Conservation (phyloP, 2,329 filamentous ascomycete genomes). For the Penicillium hesseltinei region DNA sequence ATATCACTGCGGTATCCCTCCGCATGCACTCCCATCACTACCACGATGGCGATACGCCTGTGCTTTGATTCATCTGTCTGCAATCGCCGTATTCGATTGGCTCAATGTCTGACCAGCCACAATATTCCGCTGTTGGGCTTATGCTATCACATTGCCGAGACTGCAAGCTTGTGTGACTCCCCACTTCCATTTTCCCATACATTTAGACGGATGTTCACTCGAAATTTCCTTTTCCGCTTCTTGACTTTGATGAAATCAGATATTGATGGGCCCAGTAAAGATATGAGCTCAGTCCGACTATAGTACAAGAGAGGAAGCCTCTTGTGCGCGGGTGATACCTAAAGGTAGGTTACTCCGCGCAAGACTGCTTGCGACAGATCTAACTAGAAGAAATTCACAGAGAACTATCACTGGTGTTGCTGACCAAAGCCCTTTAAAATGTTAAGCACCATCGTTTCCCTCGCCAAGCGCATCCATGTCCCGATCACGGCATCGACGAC, state of each 20-base stretch:
- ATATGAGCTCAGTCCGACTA: conserved; percentile 9
- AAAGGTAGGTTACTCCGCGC: background rate
- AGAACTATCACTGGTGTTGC: background rate
- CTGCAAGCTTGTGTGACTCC: conserved; percentile 12
- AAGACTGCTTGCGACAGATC: background rate
- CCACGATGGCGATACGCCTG: conserved; percentile 11
- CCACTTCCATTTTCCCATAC: conserved; percentile 17
- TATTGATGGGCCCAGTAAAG: background rate
- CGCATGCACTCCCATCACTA: background rate
- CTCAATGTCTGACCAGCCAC: background rate
- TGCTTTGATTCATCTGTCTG: conserved; percentile 1
- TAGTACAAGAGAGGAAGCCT: conserved; percentile 10
- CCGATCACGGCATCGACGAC: conserved; percentile 56
- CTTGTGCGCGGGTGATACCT: background rate
- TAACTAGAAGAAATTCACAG: background rate
- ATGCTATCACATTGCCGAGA: conserved; percentile 14
- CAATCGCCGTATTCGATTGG: conserved; percentile 11
- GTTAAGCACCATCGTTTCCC: conserved; percentile 23
- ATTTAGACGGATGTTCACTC: conserved; percentile 12
- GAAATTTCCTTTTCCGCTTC: background rate
- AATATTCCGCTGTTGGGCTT: conserved; percentile 4
- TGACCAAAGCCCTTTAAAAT: conserved; percentile 5
- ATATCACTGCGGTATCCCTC: conserved; percentile 10
- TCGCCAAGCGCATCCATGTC: conserved; percentile 55
- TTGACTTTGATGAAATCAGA: background rate